Percentiles rank a stretch among this genome's conserved stretches.
Conservation (phyloP, 768 basidiomycete species). For the Lactarius akahatsu region DNA sequence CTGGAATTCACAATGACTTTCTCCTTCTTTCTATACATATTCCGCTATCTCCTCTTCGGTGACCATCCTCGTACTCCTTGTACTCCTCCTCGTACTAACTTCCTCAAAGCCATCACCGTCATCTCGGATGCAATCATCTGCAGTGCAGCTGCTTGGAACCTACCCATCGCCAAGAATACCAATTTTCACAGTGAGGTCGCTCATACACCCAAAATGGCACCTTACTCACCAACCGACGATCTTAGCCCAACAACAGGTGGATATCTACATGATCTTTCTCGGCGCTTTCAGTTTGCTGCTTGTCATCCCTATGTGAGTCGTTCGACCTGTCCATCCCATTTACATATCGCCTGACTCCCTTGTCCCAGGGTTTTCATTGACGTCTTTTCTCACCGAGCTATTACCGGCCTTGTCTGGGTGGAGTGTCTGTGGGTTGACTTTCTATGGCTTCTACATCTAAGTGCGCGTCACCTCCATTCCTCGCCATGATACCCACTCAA, state of each 20-base stretch:
- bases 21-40: not conserved
- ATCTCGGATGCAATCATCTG: constrained; percentile 28
- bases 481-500: not conserved
- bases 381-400: constrained; percentile 8
- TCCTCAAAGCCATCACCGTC: constrained; percentile 15
- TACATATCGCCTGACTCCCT: not conserved
- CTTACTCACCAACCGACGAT: not conserved
- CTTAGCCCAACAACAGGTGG: constrained; percentile 18
- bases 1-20: not conserved
- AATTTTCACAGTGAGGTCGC: constrained; percentile 6
- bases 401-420: constrained; percentile 24
- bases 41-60: constrained; percentile 19
- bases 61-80: not conserved
- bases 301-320: constrained; percentile 20
- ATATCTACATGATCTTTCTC: constrained; percentile 28
- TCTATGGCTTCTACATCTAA: constrained; percentile 23
- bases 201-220: too few species aligned
- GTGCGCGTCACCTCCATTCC: constrained; percentile 6
- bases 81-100: not conserved
- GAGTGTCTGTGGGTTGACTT: constrained; percentile 27
- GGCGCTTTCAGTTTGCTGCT: constrained; percentile 28
- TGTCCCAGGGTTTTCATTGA: constrained; percentile 22
- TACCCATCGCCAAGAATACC: constrained; percentile 16
- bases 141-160: constrained; percentile 29
- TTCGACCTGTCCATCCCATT: not conserved